Conservation (phyloP, 2,329 filamentous ascomycete species). For the Aspergillus sergii region DNA sequence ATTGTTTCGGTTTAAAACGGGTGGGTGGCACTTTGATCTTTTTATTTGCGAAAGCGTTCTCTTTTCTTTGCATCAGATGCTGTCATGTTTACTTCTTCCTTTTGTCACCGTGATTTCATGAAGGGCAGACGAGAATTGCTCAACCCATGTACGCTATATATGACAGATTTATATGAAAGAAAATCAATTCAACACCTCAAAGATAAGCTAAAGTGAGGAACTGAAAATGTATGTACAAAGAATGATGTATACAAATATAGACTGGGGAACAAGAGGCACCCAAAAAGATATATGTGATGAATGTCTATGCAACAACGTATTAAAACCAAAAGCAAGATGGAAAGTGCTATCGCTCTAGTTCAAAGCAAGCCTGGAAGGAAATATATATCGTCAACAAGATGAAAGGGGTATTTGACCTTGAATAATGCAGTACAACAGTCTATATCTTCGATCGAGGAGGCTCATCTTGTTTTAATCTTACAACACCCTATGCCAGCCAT, state of each 20-base stretch:
- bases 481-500: constrained; percentile 41
- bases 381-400: neutral
- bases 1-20: constrained; percentile 15
- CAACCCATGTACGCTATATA: neutral
- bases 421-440: neutral
- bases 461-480: constrained; percentile 49
- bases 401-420: neutral
- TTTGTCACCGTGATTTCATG: neutral
- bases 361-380: neutral
- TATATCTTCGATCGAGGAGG: constrained; percentile 35
- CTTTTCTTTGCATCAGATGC: neutral
- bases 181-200: neutral
- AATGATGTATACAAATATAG: neutral
- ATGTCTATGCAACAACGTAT: neutral
- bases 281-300: neutral
- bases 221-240: neutral
- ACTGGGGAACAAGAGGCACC: no score
- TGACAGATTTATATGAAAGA: neutral
- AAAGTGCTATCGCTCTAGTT: neutral
- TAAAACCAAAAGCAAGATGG: neutral
- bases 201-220: neutral
- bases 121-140: neutral
- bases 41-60: constrained; percentile 3
- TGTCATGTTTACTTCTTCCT: neutral
- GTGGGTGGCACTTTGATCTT: constrained; percentile 31